Percentiles rank a stretch among this genome's conserved stretches.
Conservation (phyloP, 2,329 filamentous ascomycete genomes). For the Sclerotinia nivalis region DNA sequence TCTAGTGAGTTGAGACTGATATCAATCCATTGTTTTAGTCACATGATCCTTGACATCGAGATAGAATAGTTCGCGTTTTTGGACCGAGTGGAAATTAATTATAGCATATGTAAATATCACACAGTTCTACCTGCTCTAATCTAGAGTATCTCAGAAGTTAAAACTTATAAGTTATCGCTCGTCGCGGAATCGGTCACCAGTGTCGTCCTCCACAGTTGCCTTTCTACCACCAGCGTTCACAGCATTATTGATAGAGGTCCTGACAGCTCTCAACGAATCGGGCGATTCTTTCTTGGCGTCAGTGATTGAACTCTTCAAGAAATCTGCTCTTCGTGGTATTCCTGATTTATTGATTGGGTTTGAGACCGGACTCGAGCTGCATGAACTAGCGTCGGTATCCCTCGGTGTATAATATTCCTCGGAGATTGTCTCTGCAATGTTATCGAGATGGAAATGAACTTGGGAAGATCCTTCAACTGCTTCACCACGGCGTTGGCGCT, state of each 20-base stretch:
- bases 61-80: too few relatives aligned
- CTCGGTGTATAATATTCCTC: background rate
- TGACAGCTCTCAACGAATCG: background rate
- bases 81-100: too few relatives aligned
- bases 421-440: background rate
- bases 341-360: background rate
- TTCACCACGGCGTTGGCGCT: background rate
- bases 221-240: background rate
- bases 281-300: background rate
- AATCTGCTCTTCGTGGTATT: background rate
- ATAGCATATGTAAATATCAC: background rate
- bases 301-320: background rate
- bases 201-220: background rate
- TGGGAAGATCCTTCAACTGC: background rate
- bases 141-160: background rate
- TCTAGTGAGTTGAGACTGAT: too few relatives aligned
- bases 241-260: background rate
- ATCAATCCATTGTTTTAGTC: too few relatives aligned
- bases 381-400: background rate
- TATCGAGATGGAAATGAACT: background rate
- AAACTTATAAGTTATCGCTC: background rate
- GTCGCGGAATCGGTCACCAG: background rate
- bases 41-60: too few relatives aligned
- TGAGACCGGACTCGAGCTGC: background rate
- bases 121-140: background rate